These are phyloP conservation scores for Naematelia aurantialba DNA, from an alignment of 768 basidiomycete species.

Conservation along the genomic window DNA sequence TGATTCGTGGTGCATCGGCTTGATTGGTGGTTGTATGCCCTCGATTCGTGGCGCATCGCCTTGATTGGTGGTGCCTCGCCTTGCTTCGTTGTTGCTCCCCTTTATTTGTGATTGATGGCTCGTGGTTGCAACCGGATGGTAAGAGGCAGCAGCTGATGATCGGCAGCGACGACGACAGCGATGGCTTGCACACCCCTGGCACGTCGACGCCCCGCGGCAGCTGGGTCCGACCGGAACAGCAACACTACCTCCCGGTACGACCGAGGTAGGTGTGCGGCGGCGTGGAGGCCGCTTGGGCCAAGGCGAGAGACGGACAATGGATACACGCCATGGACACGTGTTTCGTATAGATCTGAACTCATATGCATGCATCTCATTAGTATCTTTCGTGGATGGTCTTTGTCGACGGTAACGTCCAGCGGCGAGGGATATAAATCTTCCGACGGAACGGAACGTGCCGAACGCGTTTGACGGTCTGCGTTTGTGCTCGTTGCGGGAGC, in stretches of 20 bases:
- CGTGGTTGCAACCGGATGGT: neutral
- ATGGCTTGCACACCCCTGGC: neutral
- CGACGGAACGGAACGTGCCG: no score
- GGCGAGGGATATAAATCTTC: no score
- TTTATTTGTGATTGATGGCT: no score
- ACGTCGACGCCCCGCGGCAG: neutral
- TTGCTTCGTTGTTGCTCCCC: no score
- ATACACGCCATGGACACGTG: neutral
- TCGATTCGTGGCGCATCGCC: neutral
- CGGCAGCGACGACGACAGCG: neutral
- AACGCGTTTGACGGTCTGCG: no score
- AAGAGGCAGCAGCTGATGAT: neutral
- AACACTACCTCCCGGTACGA: neutral
- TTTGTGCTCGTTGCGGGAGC: no score
- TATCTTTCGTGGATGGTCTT: no score
- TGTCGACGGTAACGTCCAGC: no score
- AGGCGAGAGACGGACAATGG: no score
- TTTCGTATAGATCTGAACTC: neutral
- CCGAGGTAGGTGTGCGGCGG: neutral
- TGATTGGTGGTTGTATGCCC: constrained; percentile 8
- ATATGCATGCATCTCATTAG: neutral
- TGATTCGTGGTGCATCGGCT: neutral
- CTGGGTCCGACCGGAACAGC: neutral
- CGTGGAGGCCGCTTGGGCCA: no score
- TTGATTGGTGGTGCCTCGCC: no score